phyloP scores from a whole-genome alignment of 805 yeast species.

The Dipodascopsis tothii region DNA sequence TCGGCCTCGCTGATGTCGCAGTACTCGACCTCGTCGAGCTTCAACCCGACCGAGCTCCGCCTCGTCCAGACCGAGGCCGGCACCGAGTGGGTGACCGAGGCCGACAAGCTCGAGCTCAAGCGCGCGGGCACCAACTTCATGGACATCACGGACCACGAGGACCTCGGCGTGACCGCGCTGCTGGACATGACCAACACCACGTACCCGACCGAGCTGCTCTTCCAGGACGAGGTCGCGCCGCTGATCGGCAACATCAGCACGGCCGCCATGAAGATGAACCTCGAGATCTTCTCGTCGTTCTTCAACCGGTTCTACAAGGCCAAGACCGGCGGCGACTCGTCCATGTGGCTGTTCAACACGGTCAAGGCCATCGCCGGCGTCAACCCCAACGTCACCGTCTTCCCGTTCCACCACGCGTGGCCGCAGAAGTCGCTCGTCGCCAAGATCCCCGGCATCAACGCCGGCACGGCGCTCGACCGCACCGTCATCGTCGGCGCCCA shows the following conservation, averaged over 20 bases:
- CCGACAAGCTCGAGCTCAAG: slow-evolving; percentile 40
- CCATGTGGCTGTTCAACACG: slow-evolving; percentile 57
- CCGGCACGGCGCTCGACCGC: slow-evolving; percentile 35
- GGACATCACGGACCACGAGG: slow-evolving; percentile 17
- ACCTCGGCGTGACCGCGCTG: background rate
- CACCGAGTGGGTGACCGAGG: slow-evolving; percentile 33
- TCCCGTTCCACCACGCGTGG: slow-evolving; percentile 63
- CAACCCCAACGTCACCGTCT: slow-evolving; percentile 38
- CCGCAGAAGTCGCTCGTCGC: slow-evolving; percentile 70
- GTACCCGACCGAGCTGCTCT: slow-evolving; percentile 46
- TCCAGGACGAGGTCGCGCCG: slow-evolving; percentile 36
- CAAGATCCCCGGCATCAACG: slow-evolving; percentile 44
- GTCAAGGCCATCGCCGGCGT: slow-evolving; percentile 32
- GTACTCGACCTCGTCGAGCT: slow-evolving; percentile 10
- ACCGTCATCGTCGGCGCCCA: slow-evolving; percentile 80
- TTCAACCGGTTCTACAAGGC: slow-evolving; percentile 71
- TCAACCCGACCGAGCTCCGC: slow-evolving; percentile 17
- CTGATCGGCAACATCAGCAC: slow-evolving; percentile 42
- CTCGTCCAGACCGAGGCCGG: slow-evolving; percentile 21
- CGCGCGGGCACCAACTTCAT: slow-evolving; percentile 25
- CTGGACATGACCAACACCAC: slow-evolving; percentile 31
- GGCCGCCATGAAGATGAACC: slow-evolving; percentile 42
- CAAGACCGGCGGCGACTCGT: slow-evolving; percentile 59
- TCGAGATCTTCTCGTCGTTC: slow-evolving; percentile 61
- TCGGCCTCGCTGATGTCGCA: slow-evolving; percentile 17